Base-by-base conservation (phyloP, 306 rosid species). In the Rosa chinensis region DNA sequence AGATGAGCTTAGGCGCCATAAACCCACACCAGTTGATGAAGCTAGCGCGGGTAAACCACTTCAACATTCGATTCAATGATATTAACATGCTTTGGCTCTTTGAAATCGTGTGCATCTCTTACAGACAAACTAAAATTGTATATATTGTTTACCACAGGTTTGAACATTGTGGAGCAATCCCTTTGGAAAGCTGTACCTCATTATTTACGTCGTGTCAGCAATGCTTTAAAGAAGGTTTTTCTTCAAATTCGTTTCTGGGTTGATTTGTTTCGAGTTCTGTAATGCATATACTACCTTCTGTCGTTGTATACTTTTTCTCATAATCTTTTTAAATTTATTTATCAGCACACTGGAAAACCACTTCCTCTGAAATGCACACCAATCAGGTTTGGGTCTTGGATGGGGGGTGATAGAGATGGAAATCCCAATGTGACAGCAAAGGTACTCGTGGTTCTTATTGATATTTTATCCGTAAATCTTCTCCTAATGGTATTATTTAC, bases 391-490 rank as follows among this genome's bases (percentile, higher is more conserved):
- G 98, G 98, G 72, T 90, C 98, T 78, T 92, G 98, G 98, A 94
- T 94, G 96, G 97, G 97, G 74, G 98, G 98, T 78, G 98, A 92
- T 79, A 88, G 98, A 86, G 98, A 94, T 88, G 98, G 98, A 80
- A 94, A 94, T 82, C 98, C 98, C 45, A 92, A 92, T 68, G 98
- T 94, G 53, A 94, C 98, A 20, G 90, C 98, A 25, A 90, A 92
- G 94, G 98, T 94, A 81, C n/a, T 35, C 78, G 78, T 53, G 32
- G 70, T 16, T 39, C 25, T 8, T 63, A 21, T 23, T 13, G 48
- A 25, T 76, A 52, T 11, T 21, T 42, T 10, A 66, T 64, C 21
- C 47, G 17, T 44, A 75, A 75, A 64, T 32, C 76, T 37, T 72
- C 63, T 72, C 53, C 45, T 25, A 17, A 64, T 20, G 35, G 77